Evolutionary conservation across 2,329 filamentous ascomycete species (phyloP).

Genomic region (Fusarium chlamydosporum): DNA sequence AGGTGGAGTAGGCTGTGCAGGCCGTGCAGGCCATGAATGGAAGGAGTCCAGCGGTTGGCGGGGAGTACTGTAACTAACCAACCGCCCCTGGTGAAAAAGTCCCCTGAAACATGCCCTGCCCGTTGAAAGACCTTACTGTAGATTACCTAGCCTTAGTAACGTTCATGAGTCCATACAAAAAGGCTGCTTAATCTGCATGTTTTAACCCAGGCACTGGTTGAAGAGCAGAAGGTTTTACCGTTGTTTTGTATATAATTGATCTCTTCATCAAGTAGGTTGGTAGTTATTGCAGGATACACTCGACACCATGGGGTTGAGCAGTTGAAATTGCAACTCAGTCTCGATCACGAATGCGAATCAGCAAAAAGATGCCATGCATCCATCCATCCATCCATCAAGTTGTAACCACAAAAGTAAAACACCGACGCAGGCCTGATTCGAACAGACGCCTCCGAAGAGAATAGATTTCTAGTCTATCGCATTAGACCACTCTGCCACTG

Average conservation of each 20-base stretch:
- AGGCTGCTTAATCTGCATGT: neutral
- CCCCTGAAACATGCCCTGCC: conserved; percentile 15
- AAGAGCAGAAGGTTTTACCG: neutral
- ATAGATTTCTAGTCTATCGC: conserved; percentile 44
- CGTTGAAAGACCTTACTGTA: neutral
- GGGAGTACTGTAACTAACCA: neutral
- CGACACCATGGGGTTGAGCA: neutral
- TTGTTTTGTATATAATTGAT: no score
- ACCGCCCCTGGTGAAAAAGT: conserved; percentile 1
- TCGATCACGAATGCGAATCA: neutral
- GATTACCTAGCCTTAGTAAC: neutral
- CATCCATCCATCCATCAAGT: fast-evolving
- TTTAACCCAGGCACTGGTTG: neutral
- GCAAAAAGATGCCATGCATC: neutral
- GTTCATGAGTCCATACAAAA: neutral
- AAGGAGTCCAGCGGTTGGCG: conserved; percentile 13
- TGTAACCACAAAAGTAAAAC: conserved; percentile 2
- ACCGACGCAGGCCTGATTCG: conserved; percentile 42
- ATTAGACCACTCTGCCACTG: conserved; percentile 44
- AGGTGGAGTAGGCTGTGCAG: conserved; percentile 16
- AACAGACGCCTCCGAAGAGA: conserved; percentile 41
- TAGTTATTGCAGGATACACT: neutral
- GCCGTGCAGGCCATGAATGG: conserved; percentile 8
- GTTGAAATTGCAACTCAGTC: neutral
- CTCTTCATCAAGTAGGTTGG: neutral